A percentile compares a stretch with the other conserved stretches of the same genome.
phyloP scores from a whole-genome alignment of 495 filamentous ascomycete species.

The Elaphomyces granulatus region DNA sequence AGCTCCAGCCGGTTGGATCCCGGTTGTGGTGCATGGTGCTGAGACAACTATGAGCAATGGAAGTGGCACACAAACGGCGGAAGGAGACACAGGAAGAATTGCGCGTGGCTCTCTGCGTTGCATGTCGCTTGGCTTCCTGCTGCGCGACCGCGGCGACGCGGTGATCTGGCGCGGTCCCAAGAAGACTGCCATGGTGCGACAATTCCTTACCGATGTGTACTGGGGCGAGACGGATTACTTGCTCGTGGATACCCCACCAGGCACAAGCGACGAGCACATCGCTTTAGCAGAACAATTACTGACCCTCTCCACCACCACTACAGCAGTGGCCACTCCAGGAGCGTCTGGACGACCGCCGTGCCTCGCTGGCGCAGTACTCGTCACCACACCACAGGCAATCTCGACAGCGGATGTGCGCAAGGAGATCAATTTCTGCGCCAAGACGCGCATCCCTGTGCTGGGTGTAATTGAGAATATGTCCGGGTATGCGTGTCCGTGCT shows the following conservation, averaged over 20 bases:
- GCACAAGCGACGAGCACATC: slow-evolving; percentile 95
- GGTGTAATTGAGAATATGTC: slow-evolving; percentile 98
- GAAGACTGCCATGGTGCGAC: slow-evolving; percentile 97
- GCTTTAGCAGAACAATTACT: slow-evolving; percentile 78
- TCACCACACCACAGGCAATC: slow-evolving; percentile 92
- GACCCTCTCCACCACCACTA: slow-evolving; percentile 28
- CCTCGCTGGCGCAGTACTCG: slow-evolving; percentile 71
- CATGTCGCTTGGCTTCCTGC: slow-evolving; percentile 89
- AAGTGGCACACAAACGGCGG: not conserved
- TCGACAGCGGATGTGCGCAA: slow-evolving; percentile 88
- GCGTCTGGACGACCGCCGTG: slow-evolving; percentile 21
- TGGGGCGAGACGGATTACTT: slow-evolving; percentile 84
- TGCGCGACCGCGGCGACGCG: slow-evolving; percentile 68
- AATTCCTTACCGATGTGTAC: slow-evolving; percentile 84
- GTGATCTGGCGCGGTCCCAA: slow-evolving; percentile 97
- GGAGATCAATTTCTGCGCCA: slow-evolving; percentile 89
- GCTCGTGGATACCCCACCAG: slow-evolving; percentile 89
- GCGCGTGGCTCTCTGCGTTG: slow-evolving; percentile 53
- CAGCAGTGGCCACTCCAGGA: slow-evolving; percentile 8
- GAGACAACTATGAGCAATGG: slow-evolving; percentile 9
- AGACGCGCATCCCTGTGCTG: slow-evolving; percentile 66
- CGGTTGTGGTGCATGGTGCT: slow-evolving; percentile 61
- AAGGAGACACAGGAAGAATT: not conserved
- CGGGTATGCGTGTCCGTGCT: slow-evolving; percentile 90
- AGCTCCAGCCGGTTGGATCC: slow-evolving; percentile 76